phyloP scores from a whole-genome alignment of 2,329 filamentous ascomycete species.

The Botrytis porri region DNA sequence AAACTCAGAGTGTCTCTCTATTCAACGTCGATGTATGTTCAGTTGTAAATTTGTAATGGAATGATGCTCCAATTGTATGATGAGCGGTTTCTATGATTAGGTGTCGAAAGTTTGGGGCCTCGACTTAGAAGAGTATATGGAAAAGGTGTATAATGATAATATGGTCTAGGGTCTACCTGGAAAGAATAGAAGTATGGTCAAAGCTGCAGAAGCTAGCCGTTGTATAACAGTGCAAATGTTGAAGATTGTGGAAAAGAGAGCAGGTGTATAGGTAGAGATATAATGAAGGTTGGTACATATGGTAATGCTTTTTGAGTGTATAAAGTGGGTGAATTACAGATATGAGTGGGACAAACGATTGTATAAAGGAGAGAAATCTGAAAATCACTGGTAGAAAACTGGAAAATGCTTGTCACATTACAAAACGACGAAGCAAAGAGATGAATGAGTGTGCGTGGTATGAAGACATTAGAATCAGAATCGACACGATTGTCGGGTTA shows the following conservation, averaged over 20 bases:
- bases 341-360: slow-evolving; percentile 13
- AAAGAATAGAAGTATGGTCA: slow-evolving; percentile 41
- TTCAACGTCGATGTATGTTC: slow-evolving; percentile 2
- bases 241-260: not conserved
- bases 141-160: slow-evolving; percentile 34
- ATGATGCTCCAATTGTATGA: not conserved
- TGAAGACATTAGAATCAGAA: slow-evolving; percentile 16
- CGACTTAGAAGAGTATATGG: slow-evolving; percentile 8
- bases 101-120: slow-evolving; percentile 11
- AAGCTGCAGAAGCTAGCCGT: slow-evolving; percentile 13
- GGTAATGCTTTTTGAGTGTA: not conserved
- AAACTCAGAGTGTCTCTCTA: not conserved
- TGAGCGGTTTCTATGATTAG: slow-evolving; percentile 16
- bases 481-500: slow-evolving; percentile 1
- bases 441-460: not conserved
- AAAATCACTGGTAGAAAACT: not conserved
- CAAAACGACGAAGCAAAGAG: not conserved
- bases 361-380: not conserved
- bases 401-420: not conserved
- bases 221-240: not conserved
- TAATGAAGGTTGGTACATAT: slow-evolving; percentile 10
- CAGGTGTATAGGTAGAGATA: not conserved
- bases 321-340: not conserved
- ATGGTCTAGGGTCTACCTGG: slow-evolving; percentile 59
- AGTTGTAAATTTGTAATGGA: slow-evolving; percentile 4